These are phyloP conservation scores for Lactarius sanguifluus DNA, from an alignment of 768 basidiomycete species.

Conservation along the genomic window DNA sequence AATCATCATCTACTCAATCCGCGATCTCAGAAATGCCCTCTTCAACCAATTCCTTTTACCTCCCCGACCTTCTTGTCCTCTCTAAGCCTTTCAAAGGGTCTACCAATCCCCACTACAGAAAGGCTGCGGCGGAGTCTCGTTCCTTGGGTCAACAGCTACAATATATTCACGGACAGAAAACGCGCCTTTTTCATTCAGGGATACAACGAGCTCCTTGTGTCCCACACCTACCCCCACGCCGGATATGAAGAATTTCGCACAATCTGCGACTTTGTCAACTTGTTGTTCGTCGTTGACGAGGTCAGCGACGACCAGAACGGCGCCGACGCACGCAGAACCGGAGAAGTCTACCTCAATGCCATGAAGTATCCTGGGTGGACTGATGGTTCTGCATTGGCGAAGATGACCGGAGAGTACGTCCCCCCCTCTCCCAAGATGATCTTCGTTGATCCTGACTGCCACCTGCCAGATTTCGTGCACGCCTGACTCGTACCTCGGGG, in stretches of 20 bases:
- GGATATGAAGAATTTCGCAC: constrained; percentile 60
- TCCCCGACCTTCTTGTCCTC: constrained; percentile 56
- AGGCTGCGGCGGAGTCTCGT: constrained; percentile 57
- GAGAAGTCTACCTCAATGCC: constrained; percentile 54
- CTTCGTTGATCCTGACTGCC: constrained; percentile 4
- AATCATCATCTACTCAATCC: background rate
- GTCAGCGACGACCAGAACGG: constrained; percentile 68
- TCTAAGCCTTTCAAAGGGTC: constrained; percentile 48
- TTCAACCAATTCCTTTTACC: constrained; percentile 41
- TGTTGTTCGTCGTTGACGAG: constrained; percentile 64
- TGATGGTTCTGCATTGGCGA: constrained; percentile 56
- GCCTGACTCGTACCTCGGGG: constrained; percentile 48
- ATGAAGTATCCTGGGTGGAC: constrained; percentile 57
- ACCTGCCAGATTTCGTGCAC: constrained; percentile 51
- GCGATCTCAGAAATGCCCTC: background rate
- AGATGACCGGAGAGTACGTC: constrained; percentile 64
- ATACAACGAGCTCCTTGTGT: constrained; percentile 61
- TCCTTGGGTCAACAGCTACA: constrained; percentile 66
- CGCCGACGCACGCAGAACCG: constrained; percentile 54
- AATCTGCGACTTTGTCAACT: constrained; percentile 58
- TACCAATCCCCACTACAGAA: constrained; percentile 58
- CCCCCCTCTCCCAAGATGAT: background rate
- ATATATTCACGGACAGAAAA: constrained; percentile 60
- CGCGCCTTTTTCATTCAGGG: constrained; percentile 64
- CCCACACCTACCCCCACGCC: constrained; percentile 62